Base-by-base conservation (phyloP, 495 filamentous ascomycete species). In the Talaromyces liani region DNA sequence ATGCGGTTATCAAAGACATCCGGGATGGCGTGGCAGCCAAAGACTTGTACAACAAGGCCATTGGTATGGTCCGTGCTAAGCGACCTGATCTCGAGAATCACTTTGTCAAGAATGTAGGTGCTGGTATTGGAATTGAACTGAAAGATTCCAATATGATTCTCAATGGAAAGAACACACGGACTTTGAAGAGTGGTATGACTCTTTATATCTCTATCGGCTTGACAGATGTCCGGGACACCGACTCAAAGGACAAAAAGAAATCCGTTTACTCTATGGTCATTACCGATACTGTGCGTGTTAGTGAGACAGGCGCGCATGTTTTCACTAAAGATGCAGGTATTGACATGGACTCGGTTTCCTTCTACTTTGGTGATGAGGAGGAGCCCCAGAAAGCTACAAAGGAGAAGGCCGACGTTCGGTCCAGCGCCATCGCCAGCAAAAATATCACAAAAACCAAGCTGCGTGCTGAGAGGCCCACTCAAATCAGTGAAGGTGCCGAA, bases 331-430 rank as follows among this genome's bases (percentile, higher is more conserved):
- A 94, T 67, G 93, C 92, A 4, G 87, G 93, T 7, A 87, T 88
- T 36, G 93, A 97, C 68, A 85, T 93, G 65, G 93, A 97, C 67
- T 90, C 91, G 1, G 90, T 91, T 2, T 94, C 92, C 0, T 98
- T 98, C 78, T 98, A 96, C 77, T 98, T 98, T 77, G 94, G 95
- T 69, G 92, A 93, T 67, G 91, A 93, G 59, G 90, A 93, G 67
- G 86, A 88, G 66, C 80, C 84, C 20, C 79, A 84, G 64, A 81
- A 83, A 67, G 76, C 83, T 24, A 69, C 77, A 22, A 85, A 86
- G 69, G 88, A 91, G 68, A 96, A 95, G 72, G 83, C 89, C 67
- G 93, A 96, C 65, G 80, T 87, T 0, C 86, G 89, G 45, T 87
- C 93, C 6, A 92, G 90, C 60, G 89, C 92, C 2, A 82, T 95